These are phyloP conservation scores for Vigna nakashimae DNA, from an alignment of 306 rosid species.

Conservation along the genomic window DNA sequence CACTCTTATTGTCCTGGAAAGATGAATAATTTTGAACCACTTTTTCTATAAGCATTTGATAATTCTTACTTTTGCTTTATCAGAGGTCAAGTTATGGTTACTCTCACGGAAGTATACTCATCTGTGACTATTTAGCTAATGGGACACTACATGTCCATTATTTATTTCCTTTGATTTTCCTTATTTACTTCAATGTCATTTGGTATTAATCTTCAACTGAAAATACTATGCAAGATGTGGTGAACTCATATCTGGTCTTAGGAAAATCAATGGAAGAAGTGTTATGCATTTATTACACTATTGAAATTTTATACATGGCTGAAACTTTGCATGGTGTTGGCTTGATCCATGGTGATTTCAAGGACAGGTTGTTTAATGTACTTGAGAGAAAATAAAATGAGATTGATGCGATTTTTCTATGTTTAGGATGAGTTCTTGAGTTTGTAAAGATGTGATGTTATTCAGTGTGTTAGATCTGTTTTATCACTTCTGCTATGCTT, in stretches of 20 bases:
- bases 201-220: constrained; percentile 37
- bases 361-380: constrained; percentile 18
- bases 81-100: constrained; percentile 91
- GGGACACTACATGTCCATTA: constrained; percentile 88
- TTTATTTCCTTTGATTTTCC: constrained; percentile 35
- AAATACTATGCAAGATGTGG: constrained; percentile 71
- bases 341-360: constrained; percentile 95
- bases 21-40: constrained; percentile 25
- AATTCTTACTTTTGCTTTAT: constrained; percentile 52
- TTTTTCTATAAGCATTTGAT: constrained; percentile 44
- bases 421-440: too few species aligned
- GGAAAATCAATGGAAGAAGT: constrained; percentile 91
- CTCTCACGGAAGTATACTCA: constrained; percentile 77
- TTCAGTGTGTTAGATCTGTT: too few species aligned
- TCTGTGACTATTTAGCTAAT: constrained; percentile 74
- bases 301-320: constrained; percentile 84
- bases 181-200: constrained; percentile 22
- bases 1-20: not conserved
- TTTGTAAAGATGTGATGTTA: too few species aligned
- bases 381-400: too few species aligned
- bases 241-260: constrained; percentile 68
- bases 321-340: constrained; percentile 78
- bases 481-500: too few species aligned
- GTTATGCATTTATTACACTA: constrained; percentile 81
- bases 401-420: too few species aligned